Evolutionary conservation across 148 eudicot genomes (phyloP), one percentile per base, ranked within the genome.

Genomic region (Silene uniflora): DNA sequence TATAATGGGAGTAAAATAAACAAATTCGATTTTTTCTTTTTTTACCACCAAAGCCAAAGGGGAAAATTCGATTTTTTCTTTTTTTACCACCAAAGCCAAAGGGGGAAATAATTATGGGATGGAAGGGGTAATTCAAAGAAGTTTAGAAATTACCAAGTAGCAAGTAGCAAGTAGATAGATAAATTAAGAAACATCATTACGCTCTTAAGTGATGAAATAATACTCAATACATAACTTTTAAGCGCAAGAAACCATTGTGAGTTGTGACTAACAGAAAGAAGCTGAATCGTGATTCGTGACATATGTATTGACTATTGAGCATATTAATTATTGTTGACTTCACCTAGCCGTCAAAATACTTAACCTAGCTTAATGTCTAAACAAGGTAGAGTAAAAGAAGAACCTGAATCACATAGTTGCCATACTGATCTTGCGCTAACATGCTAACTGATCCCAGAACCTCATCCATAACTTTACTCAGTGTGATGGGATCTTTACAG

Each of bases 331-430:
- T 61, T 21, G 13, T 21, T 22, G 64, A 19, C 2, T 27, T 27
- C 62, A 18, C 16, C 8, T 58, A 18, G 4, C 55, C 2, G 6
- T 63, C 10, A 42, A 56, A 62, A n/a, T n/a, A n/a, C n/a, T n/a
- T n/a, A n/a, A n/a, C n/a, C 12, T 11, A 5, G 44, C 21, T 13
- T 24, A 27, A 59, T 59, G 23, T 25, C n/a, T 22, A 78, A 24
- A 67, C 47, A 80, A 74, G 55, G 44, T 16, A n/a, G 39, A 12
- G 6, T 56, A 62, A 65, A 69, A 58, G 58, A 84, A 88, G 73
- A 42, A 95, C 99, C 99, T 95, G 99, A 84, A 95, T 85, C 67
- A 95, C 99, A 85, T 95, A 95, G 79, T 95, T 95, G 65, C 99
- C 99, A 77, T 95, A 95, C 80, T 95, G 99, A 86, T 95, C 97